Evolutionary conservation across 2,329 filamentous ascomycete species (phyloP).

Genomic region (Trichoderma asperellum): DNA sequence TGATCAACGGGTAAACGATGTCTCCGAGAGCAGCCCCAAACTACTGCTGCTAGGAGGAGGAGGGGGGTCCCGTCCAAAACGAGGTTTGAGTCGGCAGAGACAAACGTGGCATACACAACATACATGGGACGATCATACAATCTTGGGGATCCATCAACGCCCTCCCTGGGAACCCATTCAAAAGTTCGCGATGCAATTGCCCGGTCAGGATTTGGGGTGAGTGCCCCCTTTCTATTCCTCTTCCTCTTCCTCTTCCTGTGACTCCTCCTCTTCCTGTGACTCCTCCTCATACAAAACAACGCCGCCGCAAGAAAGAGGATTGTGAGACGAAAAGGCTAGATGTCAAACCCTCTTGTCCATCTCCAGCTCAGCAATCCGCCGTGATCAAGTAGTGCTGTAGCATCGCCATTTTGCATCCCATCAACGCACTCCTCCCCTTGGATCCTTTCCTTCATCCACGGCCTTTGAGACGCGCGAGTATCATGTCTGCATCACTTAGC

Average conservation of each 20-base stretch:
- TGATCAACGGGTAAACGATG: not conserved
- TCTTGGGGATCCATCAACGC: not conserved
- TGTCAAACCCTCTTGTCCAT: not conserved
- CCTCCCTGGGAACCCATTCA: not conserved
- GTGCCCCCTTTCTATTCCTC: not conserved
- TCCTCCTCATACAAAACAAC: not conserved
- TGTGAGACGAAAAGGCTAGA: not conserved
- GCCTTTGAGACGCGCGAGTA: not conserved
- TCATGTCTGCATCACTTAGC: slow-evolving; percentile 10
- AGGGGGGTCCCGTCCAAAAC: not conserved
- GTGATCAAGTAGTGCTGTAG: not conserved
- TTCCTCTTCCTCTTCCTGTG: not conserved
- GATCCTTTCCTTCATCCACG: not conserved
- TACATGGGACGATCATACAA: not conserved
- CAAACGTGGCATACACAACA: slow-evolving; percentile 5
- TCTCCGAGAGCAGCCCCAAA: not conserved
- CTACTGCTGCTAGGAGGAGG: not conserved
- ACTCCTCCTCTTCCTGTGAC: not conserved
- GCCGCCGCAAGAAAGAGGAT: not conserved
- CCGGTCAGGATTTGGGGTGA: not conserved
- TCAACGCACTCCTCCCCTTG: slow-evolving; percentile 7
- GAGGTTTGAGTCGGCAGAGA: slow-evolving; percentile 6
- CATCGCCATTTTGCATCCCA: not conserved
- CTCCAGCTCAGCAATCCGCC: slow-evolving; percentile 18
- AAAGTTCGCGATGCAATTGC: not conserved